Conservation (phyloP, 257 asterid species). For the Jaltomata sinuosa region DNA sequence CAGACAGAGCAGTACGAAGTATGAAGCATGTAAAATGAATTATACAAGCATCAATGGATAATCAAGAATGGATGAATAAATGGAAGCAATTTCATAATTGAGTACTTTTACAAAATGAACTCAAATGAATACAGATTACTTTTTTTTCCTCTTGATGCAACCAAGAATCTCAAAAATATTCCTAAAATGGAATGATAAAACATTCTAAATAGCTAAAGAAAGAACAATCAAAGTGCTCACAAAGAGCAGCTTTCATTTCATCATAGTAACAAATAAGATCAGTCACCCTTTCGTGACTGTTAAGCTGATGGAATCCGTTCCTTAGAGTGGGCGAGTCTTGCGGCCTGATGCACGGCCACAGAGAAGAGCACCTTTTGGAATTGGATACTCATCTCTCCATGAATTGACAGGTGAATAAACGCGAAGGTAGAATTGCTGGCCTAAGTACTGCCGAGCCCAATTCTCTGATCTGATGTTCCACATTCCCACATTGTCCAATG, state of each 20-base stretch:
- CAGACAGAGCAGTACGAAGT: background rate
- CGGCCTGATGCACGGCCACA: slow-evolving; percentile 38
- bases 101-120: background rate
- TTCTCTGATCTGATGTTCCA: slow-evolving; percentile 38
- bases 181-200: background rate
- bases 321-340: slow-evolving; percentile 11
- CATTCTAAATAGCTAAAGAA: too few species aligned
- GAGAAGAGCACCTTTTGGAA: slow-evolving; percentile 30
- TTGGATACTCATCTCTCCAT: slow-evolving; percentile 37
- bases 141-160: background rate
- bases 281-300: slow-evolving; percentile 30
- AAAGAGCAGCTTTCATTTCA: background rate
- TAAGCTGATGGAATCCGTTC: background rate
- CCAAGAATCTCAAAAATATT: background rate
- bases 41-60: background rate
- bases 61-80: background rate
- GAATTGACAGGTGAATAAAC: slow-evolving; percentile 30
- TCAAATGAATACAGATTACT: background rate
- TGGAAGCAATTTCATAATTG: background rate
- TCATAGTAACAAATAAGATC: background rate
- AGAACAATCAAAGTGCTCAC: background rate
- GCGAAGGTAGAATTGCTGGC: slow-evolving; percentile 39
- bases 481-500: slow-evolving; percentile 47
- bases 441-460: slow-evolving; percentile 40
- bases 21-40: too few species aligned